Conservation (phyloP, 352 stramenopile species). For the Saprolegnia diclina region DNA sequence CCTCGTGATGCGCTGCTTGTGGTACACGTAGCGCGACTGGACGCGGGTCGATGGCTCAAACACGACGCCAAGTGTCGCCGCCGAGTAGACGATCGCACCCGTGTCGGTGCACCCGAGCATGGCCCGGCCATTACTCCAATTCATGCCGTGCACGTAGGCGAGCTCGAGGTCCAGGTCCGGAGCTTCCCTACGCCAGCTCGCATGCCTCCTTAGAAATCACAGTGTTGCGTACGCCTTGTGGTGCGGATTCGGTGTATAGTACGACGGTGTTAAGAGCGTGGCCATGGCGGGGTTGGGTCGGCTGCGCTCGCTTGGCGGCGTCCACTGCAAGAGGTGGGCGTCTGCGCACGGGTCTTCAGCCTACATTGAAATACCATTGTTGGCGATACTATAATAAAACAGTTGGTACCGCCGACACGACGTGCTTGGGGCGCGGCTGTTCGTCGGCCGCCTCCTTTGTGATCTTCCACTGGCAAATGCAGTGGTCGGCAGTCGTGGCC, state of each 20-base stretch:
- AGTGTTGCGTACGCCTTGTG: slow-evolving; percentile 18
- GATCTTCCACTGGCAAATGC: slow-evolving; percentile 68
- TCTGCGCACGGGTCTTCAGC: neutral
- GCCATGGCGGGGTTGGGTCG: slow-evolving; percentile 9
- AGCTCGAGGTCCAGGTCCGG: slow-evolving; percentile 26
- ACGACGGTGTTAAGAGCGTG: slow-evolving; percentile 24
- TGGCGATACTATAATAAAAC: neutral
- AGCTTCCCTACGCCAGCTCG: slow-evolving; percentile 13
- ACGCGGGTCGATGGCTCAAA: slow-evolving; percentile 13
- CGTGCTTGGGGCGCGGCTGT: slow-evolving; percentile 33
- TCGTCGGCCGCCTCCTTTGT: slow-evolving; percentile 42
- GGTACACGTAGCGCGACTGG: slow-evolving; percentile 12
- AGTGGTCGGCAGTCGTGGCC: slow-evolving; percentile 36
- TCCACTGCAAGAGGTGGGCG: slow-evolving; percentile 1
- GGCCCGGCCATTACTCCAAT: slow-evolving; percentile 4
- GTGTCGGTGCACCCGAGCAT: slow-evolving; percentile 12
- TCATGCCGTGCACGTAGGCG: slow-evolving; percentile 18
- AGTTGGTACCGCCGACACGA: neutral
- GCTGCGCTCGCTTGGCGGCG: neutral
- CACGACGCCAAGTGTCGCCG: slow-evolving; percentile 20
- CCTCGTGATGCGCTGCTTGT: slow-evolving; percentile 26
- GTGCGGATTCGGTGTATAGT: slow-evolving; percentile 21
- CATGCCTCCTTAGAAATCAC: neutral
- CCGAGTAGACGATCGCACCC: slow-evolving; percentile 18
- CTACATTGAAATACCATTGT: neutral